Percentiles rank a stretch among this genome's conserved stretches.
phyloP scores from a whole-genome alignment of 192 early-diverging fungal genomes.

The Podila verticillata region DNA sequence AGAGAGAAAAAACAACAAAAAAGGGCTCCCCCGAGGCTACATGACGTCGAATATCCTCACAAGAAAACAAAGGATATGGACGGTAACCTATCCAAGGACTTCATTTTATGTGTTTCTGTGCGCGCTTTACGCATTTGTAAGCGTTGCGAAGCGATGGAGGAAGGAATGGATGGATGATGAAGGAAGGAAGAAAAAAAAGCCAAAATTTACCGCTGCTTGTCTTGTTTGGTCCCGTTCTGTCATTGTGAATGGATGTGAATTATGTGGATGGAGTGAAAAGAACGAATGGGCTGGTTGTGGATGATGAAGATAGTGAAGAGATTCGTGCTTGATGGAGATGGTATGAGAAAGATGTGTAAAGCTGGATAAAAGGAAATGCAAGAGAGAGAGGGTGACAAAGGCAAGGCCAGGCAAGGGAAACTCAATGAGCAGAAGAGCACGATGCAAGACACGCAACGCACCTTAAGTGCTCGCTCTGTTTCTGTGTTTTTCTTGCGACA shows the following conservation, averaged over 20 bases:
- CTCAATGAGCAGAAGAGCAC: too few species aligned
- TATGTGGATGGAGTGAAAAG: neutral
- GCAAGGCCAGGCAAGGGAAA: neutral
- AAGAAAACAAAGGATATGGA: too few species aligned
- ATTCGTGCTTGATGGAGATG: neutral
- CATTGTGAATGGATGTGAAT: conserved; percentile 17
- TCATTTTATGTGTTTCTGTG: too few species aligned
- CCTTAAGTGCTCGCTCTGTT: too few species aligned
- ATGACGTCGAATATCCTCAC: too few species aligned
- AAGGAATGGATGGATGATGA: neutral
- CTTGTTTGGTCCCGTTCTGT: conserved; percentile 14
- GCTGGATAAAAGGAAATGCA: neutral
- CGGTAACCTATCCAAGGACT: too few species aligned
- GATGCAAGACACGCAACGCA: too few species aligned
- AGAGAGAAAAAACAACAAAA: too few species aligned
- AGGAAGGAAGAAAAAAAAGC: neutral
- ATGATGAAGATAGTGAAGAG: neutral
- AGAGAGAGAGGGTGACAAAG: neutral
- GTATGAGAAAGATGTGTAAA: neutral
- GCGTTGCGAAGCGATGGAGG: neutral
- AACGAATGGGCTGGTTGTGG: neutral
- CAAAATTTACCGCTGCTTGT: conserved; percentile 1
- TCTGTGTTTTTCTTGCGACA: too few species aligned
- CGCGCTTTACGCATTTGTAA: too few species aligned
- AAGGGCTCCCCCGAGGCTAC: too few species aligned